Percentiles rank a stretch among this genome's conserved stretches.
These are phyloP conservation scores for Pisolithus albus DNA, from an alignment of 768 basidiomycete species.

Conservation along the genomic window DNA sequence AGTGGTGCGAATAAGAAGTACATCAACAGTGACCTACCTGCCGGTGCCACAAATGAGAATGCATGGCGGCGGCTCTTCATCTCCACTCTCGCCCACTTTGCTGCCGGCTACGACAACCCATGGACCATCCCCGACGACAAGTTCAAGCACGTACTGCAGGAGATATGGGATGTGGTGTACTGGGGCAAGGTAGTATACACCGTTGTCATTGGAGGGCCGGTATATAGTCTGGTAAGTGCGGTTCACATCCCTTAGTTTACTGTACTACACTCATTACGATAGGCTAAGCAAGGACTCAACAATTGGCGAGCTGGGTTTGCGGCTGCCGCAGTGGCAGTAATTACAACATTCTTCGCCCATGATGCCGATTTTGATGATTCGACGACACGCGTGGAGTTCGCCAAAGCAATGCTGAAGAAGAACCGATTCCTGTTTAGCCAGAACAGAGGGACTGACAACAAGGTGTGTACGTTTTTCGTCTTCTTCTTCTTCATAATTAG, in stretches of 20 bases:
- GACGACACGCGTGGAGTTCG: not conserved
- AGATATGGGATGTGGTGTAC: slow-evolving; percentile 5
- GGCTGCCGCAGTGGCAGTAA: not conserved
- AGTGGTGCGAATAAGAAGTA: slow-evolving; percentile 4
- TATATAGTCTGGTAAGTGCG: not conserved
- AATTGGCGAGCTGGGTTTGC: slow-evolving; percentile 1
- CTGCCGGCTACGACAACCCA: slow-evolving; percentile 2
- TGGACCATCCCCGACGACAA: slow-evolving; percentile 2
- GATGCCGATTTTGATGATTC: slow-evolving; percentile 1
- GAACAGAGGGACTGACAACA: slow-evolving; percentile 4
- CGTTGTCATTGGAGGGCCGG: not conserved
- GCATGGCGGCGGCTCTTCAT: slow-evolving; percentile 2
- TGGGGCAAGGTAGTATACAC: slow-evolving; percentile 1
- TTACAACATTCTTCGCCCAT: slow-evolving; percentile 1
- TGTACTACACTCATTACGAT: not conserved
- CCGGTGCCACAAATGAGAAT: not conserved
- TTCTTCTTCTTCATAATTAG: no score
- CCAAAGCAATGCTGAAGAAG: slow-evolving; percentile 3
- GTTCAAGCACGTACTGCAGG: slow-evolving; percentile 5
- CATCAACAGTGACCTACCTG: slow-evolving; percentile 6
- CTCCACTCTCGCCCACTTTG: slow-evolving; percentile 3
- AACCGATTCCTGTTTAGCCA: slow-evolving; percentile 6
- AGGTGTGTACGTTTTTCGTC: not conserved
- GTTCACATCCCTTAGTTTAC: not conserved
- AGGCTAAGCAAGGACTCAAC: slow-evolving; percentile 3